phyloP scores from a whole-genome alignment of 495 filamentous ascomycete genomes.

The Lasiosphaeria hispida region DNA sequence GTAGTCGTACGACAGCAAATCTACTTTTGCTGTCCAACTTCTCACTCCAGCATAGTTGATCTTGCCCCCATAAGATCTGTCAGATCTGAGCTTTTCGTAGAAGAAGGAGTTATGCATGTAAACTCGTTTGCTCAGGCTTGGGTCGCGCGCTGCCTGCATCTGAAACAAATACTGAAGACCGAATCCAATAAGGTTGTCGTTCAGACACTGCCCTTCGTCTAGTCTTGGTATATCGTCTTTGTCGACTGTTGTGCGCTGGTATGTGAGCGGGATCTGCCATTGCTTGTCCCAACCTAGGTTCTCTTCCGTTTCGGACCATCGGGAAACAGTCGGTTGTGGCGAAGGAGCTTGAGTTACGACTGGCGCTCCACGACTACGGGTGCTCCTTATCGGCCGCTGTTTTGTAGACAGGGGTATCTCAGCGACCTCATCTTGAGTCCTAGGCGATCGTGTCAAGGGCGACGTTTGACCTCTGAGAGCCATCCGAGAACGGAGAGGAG shows the following conservation, averaged over 20 bases:
- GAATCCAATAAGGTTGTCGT: constrained; percentile 88
- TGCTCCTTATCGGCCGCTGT: constrained; percentile 9
- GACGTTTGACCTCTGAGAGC: constrained; percentile 11
- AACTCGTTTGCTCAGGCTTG: constrained; percentile 59
- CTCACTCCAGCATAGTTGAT: constrained; percentile 82
- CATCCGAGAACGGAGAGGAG: background rate
- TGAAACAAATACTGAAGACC: constrained; percentile 76
- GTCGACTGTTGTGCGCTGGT: constrained; percentile 69
- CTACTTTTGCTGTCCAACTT: constrained; percentile 83
- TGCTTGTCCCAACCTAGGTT: constrained; percentile 41
- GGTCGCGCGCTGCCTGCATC: constrained; percentile 53
- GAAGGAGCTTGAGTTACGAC: background rate
- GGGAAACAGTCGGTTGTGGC: background rate
- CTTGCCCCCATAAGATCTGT: constrained; percentile 43
- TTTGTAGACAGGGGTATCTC: background rate
- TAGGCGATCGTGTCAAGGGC: background rate
- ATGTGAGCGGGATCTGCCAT: constrained; percentile 63
- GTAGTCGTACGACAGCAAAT: constrained; percentile 83
- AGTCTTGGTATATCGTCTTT: constrained; percentile 76
- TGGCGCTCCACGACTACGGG: background rate
- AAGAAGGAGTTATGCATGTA: constrained; percentile 95
- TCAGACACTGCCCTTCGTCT: constrained; percentile 81
- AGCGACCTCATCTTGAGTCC: background rate
- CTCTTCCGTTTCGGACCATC: constrained; percentile 38
- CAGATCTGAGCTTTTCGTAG: constrained; percentile 65